Evolutionary conservation across 768 basidiomycete species (phyloP).

Genomic region (Artomyces pyxidatus): DNA sequence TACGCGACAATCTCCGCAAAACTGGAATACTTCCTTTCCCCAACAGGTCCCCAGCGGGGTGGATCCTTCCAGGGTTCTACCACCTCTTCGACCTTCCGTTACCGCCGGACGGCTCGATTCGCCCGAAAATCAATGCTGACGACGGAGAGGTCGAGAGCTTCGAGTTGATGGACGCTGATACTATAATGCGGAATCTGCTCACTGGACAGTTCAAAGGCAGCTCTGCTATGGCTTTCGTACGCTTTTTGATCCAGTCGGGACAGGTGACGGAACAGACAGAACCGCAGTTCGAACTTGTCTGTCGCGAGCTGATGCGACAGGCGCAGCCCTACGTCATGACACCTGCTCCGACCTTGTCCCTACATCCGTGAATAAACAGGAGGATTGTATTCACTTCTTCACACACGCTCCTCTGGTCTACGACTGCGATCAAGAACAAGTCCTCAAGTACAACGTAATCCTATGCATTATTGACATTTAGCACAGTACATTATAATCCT

Average conservation of each 20-base stretch:
- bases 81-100: conserved; percentile 37
- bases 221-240: not conserved
- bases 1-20: conserved; percentile 23
- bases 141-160: conserved; percentile 39
- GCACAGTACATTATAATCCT: too few species aligned
- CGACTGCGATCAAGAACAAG: too few species aligned
- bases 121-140: conserved; percentile 27
- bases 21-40: conserved; percentile 33
- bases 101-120: conserved; percentile 25
- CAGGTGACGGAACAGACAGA: not conserved
- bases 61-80: conserved; percentile 39
- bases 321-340: too few species aligned
- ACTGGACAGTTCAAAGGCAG: not conserved
- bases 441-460: too few species aligned
- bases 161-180: conserved; percentile 27
- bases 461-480: too few species aligned
- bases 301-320: too few species aligned
- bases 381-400: too few species aligned
- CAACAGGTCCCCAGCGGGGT: conserved; percentile 34
- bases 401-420: too few species aligned
- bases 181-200: conserved; percentile 27
- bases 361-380: too few species aligned
- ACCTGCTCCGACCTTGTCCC: too few species aligned
- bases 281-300: not conserved
- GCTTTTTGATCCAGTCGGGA: not conserved